Percentiles rank a stretch among this genome's conserved stretches.
Conservation (phyloP, 257 asterid species). For the Pogostemon cablin region DNA sequence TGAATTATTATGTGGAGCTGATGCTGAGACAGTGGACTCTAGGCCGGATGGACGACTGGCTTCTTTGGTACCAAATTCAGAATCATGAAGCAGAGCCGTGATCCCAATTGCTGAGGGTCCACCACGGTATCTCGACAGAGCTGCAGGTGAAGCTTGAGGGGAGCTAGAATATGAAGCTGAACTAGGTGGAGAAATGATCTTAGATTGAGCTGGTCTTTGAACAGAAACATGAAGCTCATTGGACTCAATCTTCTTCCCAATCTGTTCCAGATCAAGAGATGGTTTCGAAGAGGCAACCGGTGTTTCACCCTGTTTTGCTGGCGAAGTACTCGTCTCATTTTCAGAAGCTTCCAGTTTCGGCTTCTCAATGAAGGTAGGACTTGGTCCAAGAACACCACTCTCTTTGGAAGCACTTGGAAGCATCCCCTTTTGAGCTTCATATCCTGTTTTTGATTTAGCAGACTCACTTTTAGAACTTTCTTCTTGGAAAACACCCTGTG, state of each 20-base stretch:
- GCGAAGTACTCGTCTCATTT: conserved; percentile 26
- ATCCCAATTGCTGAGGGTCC: conserved; percentile 66
- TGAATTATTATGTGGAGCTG: conserved; percentile 30
- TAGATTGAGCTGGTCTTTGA: conserved; percentile 47
- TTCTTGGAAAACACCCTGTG: conserved; percentile 28
- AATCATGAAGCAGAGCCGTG: conserved; percentile 59
- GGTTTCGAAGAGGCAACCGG: conserved; percentile 15
- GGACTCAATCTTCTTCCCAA: conserved; percentile 32
- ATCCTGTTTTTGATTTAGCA: conserved; percentile 20
- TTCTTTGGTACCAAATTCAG: conserved; percentile 35
- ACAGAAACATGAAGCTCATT: conserved; percentile 39
- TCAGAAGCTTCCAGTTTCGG: conserved; percentile 27
- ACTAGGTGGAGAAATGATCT: conserved; percentile 42
- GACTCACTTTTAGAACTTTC: conserved; percentile 24
- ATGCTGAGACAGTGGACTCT: conserved; percentile 39
- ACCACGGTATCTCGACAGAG: conserved; percentile 51
- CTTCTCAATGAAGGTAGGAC: conserved; percentile 28
- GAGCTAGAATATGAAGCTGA: conserved; percentile 37
- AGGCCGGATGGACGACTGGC: conserved; percentile 31
- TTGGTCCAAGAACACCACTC: conserved; percentile 12
- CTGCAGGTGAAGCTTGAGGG: conserved; percentile 39
- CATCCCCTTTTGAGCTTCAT: conserved; percentile 7
- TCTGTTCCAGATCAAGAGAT: conserved; percentile 18
- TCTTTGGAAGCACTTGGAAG: conserved; percentile 9
- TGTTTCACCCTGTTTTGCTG: conserved; percentile 5